Evolutionary conservation across 2,329 filamentous ascomycete species (phyloP), one percentile per base, ranked within the genome.

Genomic region (Clarireedia paspali): DNA sequence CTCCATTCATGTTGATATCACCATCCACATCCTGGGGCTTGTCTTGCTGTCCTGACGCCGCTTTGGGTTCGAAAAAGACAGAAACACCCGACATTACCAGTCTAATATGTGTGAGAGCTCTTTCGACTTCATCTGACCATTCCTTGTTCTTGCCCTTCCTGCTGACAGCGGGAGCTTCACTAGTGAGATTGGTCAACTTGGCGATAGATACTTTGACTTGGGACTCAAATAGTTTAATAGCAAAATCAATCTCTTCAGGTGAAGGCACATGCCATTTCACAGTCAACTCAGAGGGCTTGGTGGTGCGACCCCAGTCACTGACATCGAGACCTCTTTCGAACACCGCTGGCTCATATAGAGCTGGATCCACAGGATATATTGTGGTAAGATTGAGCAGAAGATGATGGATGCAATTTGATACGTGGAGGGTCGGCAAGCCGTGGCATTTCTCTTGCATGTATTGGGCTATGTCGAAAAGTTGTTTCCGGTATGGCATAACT

Each of bases 391-490:
- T 97, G 60, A 99, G 84, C 14, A 99, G 78, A 39, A 99, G 79
- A 70, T 99, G 95, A 71, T 99, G 94, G 56, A 97, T 91, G 70
- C 91, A 96, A 73, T 99, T 99, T 57, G 92, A 97, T 42, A 97
- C 87, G 71, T 99, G 90, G 47, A 97, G 91, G 1, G 94, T 95
- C 0, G 94, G 91, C 58, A 96, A 85, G 23, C 94, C 94, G 64
- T 89, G 87, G 72, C 94, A 99, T 67, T 90, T 92, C 64, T 94
- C 84, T 70, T 99, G 94, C 92, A 99, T 97, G 73, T 92, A 97
- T 54, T 88, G 79, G 12, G 92, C 91, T 69, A 99, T 92, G 59
- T 90, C 88, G 61, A 96, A 89, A 2, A 99, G 81, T 50, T 97
- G 88, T 50, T 89, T 78, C 71, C 91, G 90, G 77, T 95, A 95